phyloP scores from a whole-genome alignment of 2,329 filamentous ascomycete genomes.

The Monosporascus sp. region DNA sequence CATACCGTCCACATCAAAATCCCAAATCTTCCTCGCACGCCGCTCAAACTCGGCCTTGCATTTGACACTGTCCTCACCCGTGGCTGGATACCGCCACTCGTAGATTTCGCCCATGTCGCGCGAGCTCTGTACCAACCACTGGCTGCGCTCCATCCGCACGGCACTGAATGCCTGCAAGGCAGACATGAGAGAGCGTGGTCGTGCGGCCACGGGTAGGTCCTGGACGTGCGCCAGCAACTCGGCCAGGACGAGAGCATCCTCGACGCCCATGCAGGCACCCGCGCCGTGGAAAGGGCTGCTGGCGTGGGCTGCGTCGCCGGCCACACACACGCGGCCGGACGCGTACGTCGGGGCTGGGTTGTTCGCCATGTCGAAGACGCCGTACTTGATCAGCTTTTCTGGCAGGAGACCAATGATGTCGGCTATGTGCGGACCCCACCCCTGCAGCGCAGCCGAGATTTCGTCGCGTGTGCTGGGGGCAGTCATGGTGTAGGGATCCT shows the following conservation, averaged over 20 bases:
- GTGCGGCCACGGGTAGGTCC: conserved; percentile 18
- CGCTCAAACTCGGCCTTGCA: conserved; percentile 33
- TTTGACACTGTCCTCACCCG: conserved; percentile 28
- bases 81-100: conserved; percentile 27
- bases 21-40: conserved; percentile 31
- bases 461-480: conserved; percentile 30
- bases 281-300: conserved; percentile 44
- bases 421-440: conserved; percentile 31
- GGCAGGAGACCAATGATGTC: conserved; percentile 37
- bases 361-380: conserved; percentile 41
- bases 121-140: conserved; percentile 37
- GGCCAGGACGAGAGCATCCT: conserved; percentile 42
- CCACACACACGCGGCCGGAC: conserved; percentile 35
- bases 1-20: conserved; percentile 32
- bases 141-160: conserved; percentile 34
- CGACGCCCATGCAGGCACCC: conserved; percentile 46
- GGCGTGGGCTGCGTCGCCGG: conserved; percentile 51
- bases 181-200: conserved; percentile 1
- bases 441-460: conserved; percentile 30
- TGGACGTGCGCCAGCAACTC: conserved; percentile 3
- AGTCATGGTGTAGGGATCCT: conserved; percentile 9
- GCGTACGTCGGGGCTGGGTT: conserved; percentile 36
- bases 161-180: conserved; percentile 34
- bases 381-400: conserved; percentile 42
- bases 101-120: conserved; percentile 33